Evolutionary conservation across 2,329 filamentous ascomycete genomes (phyloP).

Genomic region (Pseudogymnoascus sp.): DNA sequence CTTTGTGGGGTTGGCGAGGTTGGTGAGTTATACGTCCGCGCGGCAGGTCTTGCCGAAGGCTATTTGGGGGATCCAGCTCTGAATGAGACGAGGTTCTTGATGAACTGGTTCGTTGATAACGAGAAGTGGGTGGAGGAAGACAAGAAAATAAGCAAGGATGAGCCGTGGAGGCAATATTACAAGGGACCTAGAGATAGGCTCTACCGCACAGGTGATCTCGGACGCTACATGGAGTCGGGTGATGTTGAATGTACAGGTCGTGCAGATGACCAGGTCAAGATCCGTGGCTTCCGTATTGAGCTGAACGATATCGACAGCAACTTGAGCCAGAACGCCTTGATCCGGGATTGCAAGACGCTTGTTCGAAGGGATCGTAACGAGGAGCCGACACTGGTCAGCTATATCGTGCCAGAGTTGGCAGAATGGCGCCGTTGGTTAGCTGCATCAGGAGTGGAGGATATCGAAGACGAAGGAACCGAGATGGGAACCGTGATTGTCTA

Average conservation of each 20-base stretch:
- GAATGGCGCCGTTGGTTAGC: constrained; percentile 67
- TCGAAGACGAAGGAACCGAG: constrained; percentile 43
- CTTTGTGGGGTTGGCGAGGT: constrained; percentile 75
- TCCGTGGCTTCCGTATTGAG: constrained; percentile 92
- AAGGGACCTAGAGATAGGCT: constrained; percentile 77
- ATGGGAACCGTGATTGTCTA: constrained; percentile 29
- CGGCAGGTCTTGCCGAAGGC: constrained; percentile 76
- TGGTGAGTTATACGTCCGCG: constrained; percentile 78
- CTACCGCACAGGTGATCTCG: constrained; percentile 83
- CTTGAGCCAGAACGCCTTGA: constrained; percentile 64
- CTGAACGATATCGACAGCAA: constrained; percentile 87
- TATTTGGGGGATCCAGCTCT: constrained; percentile 45
- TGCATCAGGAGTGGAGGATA: constrained; percentile 43
- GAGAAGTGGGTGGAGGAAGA: constrained; percentile 29
- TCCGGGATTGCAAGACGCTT: constrained; percentile 80
- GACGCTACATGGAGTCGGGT: constrained; percentile 61
- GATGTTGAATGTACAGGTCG: constrained; percentile 74
- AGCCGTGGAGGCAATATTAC: constrained; percentile 74
- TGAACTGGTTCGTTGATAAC: constrained; percentile 31
- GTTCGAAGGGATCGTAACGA: constrained; percentile 78
- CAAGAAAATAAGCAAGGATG: constrained; percentile 57
- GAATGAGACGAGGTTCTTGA: constrained; percentile 28
- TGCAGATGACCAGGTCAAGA: constrained; percentile 87
- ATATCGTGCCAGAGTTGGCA: constrained; percentile 75
- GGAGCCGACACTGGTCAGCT: constrained; percentile 80